phyloP scores from a whole-genome alignment of 208 protist species.

The Pavlovales sp. region DNA sequence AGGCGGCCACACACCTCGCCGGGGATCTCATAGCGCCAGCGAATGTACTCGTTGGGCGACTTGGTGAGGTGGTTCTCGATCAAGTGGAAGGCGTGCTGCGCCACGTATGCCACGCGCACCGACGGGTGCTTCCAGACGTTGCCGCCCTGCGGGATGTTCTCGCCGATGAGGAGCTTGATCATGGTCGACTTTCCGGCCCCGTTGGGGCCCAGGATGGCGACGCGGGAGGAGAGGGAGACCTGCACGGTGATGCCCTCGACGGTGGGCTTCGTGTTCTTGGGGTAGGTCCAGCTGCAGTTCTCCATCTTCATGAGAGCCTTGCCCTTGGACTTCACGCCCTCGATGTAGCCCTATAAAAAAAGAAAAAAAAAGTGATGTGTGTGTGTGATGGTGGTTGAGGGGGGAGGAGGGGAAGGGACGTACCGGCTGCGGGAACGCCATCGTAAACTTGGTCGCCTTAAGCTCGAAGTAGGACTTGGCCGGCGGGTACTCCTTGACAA shows the following conservation, averaged over 20 bases:
- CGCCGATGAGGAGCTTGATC: slow-evolving; percentile 65
- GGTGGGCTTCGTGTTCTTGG: slow-evolving; percentile 48
- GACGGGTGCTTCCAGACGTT: slow-evolving; percentile 63
- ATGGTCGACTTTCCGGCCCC: slow-evolving; percentile 67
- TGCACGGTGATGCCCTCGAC: slow-evolving; percentile 57
- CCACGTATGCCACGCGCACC: slow-evolving; percentile 62
- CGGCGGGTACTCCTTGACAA: slow-evolving; percentile 58
- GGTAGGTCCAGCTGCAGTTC: slow-evolving; percentile 64
- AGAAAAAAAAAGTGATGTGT: no score
- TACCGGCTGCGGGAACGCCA: slow-evolving; percentile 63
- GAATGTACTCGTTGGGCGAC: slow-evolving; percentile 66
- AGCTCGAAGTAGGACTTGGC: slow-evolving; percentile 64
- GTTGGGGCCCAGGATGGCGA: slow-evolving; percentile 62
- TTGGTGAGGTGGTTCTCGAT: slow-evolving; percentile 63
- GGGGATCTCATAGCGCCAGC: slow-evolving; percentile 59
- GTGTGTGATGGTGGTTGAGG: no score
- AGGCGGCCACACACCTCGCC: not conserved
- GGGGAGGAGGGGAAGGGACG: no score
- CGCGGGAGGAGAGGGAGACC: slow-evolving; percentile 58
- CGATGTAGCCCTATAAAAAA: slow-evolving; percentile 60
- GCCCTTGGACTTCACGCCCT: slow-evolving; percentile 67
- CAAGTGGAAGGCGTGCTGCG: slow-evolving; percentile 68
- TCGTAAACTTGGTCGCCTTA: slow-evolving; percentile 53
- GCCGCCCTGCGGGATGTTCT: slow-evolving; percentile 49
- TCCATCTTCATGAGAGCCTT: slow-evolving; percentile 69